A percentile compares a stretch with the other conserved stretches of the same genome.
Evolutionary conservation across 148 eudicot species (phyloP).

Genomic region (Pharnaceum exiguum): DNA sequence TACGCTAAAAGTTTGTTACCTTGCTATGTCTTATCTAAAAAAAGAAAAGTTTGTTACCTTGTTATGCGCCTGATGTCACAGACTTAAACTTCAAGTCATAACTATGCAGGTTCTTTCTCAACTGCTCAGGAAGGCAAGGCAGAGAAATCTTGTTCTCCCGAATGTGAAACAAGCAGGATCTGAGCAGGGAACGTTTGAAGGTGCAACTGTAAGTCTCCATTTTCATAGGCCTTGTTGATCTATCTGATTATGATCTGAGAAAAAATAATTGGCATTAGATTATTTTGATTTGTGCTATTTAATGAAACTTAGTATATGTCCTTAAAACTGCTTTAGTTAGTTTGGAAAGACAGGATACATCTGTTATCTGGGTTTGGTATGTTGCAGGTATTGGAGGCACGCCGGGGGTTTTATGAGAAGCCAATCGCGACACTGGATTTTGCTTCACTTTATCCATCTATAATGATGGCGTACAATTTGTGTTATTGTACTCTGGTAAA

Average conservation of each 20-base stretch:
- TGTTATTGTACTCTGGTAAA: conserved; percentile 95
- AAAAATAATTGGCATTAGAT: not conserved
- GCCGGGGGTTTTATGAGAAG: conserved; percentile 92
- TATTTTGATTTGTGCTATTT: not conserved
- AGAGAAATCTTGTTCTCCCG: conserved; percentile 85
- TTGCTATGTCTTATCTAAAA: too few species aligned
- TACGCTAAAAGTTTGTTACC: conserved; percentile 1
- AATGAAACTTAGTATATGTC: not conserved
- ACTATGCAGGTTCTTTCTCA: conserved; percentile 89
- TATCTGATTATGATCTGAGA: not conserved
- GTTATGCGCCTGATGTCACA: not conserved
- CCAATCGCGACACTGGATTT: conserved; percentile 98
- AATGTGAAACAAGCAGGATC: conserved; percentile 91
- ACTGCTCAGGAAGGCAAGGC: conserved; percentile 89
- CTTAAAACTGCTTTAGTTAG: not conserved
- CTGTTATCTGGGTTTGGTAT: not conserved
- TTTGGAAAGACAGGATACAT: not conserved
- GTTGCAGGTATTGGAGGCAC: conserved; percentile 86
- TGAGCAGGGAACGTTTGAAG: conserved; percentile 96
- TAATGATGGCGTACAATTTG: conserved; percentile 98
- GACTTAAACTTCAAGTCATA: conserved; percentile 11
- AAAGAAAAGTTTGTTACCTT: conserved; percentile 2
- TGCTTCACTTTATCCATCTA: conserved; percentile 98
- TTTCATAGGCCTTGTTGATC: not conserved
- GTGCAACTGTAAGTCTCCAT: conserved; percentile 84